Evolutionary conservation across 108 stramenopile genomes (phyloP), one percentile per base, ranked within the genome.

Genomic region (Aurantiochytrium sp.): DNA sequence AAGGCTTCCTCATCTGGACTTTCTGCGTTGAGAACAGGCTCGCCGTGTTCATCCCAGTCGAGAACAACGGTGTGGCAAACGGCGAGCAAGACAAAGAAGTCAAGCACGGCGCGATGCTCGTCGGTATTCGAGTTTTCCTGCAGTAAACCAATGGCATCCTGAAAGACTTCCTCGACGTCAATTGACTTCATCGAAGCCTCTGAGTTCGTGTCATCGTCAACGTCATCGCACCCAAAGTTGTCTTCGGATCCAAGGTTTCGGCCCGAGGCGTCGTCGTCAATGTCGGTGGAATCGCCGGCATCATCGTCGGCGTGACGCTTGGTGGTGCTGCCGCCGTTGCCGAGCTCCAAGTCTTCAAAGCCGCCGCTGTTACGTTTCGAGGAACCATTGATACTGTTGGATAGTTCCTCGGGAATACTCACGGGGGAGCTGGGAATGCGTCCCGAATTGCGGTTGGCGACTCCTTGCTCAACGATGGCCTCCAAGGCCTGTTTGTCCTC

Each of bases 51-150:
- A 10, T 45, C 58, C 42, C 51, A 25, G n/a, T 91, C 89, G 43
- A 87, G 89, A 4, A 90, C 88, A 49, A 91, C 89, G 49, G 91
- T 91, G 90, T 91, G 88, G 96, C 93, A 93, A 94, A 97, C 35
- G 95, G 96, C 96, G 96, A 98, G 59, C 58, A 73, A 19, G 43
- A 51, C 72, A n/a, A 88, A 44, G 72, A 91, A 90, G 87, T 87
- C 89, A 35, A 45, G 4, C 5, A 90, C 72, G 6, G 29, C 88
- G n/a, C 51, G 76, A 18, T 69, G 64, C 64, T 69, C 64, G 1
- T 69, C 64, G 10, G 64, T 69, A 18, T 28, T 18, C 8, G 14
- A 6, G 12, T 18, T 28, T 16, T 53, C 51, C 18, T 47, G n/a
- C 19, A 83, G 76, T 6, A 83, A 12, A 25, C 28, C 43, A 83